Percentiles rank a stretch among this genome's conserved stretches.
Conservation (phyloP, 495 filamentous ascomycete genomes). For the Beverwykella pulmonaria region DNA sequence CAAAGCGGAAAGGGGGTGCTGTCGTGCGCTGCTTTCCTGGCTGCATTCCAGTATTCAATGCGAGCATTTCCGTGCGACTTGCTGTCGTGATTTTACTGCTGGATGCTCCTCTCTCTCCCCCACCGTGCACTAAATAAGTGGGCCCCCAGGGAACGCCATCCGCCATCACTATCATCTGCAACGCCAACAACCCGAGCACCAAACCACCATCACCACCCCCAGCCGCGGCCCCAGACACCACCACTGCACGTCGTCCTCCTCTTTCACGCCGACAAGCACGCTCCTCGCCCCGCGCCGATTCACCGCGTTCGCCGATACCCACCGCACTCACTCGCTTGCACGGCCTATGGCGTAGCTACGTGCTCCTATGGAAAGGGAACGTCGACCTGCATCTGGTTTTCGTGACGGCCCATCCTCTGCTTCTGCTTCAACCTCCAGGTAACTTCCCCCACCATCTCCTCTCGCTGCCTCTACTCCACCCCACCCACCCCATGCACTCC, state of each 20-base stretch:
- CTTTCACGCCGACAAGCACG: neutral
- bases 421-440: constrained; percentile 29
- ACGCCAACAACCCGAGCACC: neutral
- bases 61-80: neutral
- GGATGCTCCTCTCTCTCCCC: neutral
- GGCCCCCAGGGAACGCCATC: constrained; percentile 3
- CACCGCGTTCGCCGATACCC: neutral
- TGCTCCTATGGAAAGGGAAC: constrained; percentile 37
- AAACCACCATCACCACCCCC: neutral
- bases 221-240: neutral
- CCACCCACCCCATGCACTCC: neutral
- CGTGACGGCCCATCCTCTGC: constrained; percentile 31
- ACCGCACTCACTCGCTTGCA: constrained; percentile 35
- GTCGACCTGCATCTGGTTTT: constrained; percentile 36
- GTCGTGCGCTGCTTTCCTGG: too few relatives aligned
- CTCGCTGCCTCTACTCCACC: too few relatives aligned
- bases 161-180: constrained; percentile 28
- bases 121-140: constrained; percentile 25
- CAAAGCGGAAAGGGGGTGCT: too few relatives aligned
- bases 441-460: constrained; percentile 36
- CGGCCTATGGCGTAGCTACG: constrained; percentile 40
- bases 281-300: neutral
- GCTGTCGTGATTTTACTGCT: neutral
- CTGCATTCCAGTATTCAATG: neutral
- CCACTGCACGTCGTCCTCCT: neutral